phyloP scores from a whole-genome alignment of 148 eudicot species.

The Amaranthus cruentus region DNA sequence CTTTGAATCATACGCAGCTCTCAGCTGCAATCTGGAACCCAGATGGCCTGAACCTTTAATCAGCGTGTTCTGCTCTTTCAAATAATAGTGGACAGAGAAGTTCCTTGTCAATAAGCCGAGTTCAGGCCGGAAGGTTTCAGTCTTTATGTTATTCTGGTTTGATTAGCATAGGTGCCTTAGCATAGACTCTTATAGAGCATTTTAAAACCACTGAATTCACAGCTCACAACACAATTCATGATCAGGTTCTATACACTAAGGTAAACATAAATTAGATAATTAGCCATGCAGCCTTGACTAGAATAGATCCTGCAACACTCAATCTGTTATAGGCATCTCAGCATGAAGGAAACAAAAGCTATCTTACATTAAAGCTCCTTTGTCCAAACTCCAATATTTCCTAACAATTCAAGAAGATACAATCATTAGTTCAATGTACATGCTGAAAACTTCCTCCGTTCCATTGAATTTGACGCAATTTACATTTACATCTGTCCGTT shows the following conservation, averaged over 20 bases:
- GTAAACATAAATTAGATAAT: too few relatives aligned
- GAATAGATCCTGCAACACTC: too few relatives aligned
- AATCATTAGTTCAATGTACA: too few relatives aligned
- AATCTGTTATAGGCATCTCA: not conserved
- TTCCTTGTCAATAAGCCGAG: conserved; percentile 35
- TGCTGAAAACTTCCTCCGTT: too few relatives aligned
- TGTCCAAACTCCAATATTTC: too few relatives aligned
- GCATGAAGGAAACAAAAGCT: not conserved
- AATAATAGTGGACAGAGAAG: conserved; percentile 31
- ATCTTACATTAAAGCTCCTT: not conserved
- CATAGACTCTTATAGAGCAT: not conserved
- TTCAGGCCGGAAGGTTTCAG: conserved; percentile 27
- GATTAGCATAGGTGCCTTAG: conserved; percentile 24
- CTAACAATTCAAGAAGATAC: too few relatives aligned
- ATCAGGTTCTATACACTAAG: too few relatives aligned
- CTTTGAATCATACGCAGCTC: conserved; percentile 38
- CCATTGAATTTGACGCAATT: too few relatives aligned
- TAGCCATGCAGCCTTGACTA: too few relatives aligned
- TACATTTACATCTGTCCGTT: too few relatives aligned
- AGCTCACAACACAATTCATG: too few relatives aligned
- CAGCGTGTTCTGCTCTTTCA: conserved; percentile 38
- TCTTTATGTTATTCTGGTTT: conserved; percentile 39
- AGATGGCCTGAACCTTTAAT: conserved; percentile 28
- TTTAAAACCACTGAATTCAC: too few relatives aligned
- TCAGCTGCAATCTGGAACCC: conserved; percentile 37